Base-by-base conservation (phyloP, 2,329 filamentous ascomycete species). In the Aureobasidium sp. region DNA sequence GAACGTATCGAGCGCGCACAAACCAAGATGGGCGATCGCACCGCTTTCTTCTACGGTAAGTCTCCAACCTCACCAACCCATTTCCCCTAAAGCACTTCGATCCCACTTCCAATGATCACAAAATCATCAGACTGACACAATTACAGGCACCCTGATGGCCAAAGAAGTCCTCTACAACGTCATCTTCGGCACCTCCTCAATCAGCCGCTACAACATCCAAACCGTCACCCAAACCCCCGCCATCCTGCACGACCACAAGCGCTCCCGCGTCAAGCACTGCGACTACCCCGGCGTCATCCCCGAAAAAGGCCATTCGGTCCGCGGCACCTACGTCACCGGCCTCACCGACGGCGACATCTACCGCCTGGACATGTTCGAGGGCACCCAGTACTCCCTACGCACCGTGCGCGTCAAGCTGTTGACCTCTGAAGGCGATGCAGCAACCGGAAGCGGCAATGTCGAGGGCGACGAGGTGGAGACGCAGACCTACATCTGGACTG, bases 131-230 rank as follows among this genome's bases (percentile, higher is more conserved):
- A 48, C 45, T 48, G 29, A 48, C 22, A 31, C 9, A 34, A 11
- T 8, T n/a, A 15, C 17, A 48, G 45, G 81, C 66, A 86, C 84
- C 29, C 75, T 87, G 71, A 97, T 97, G 91, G 89, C 87, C n/a
- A 85, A 88, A 0, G 84, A 88, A 70, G 87, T 97, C 69, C 90
- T 97, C 68, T 88, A 89, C 76, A 88, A 88, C 37, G 91, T 96
- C 47, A 90, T 90, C 74, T 90, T 92, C 75, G 84, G 86, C 67
- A 75, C 76, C 9, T 73, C 77, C 17, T 80, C 65, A 70, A 83
- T 70, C 39, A 82, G 73, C 70, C 79, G 73, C 73, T 72, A 73
- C 14, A 62, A 65, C 49, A 63, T 65, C 44, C 68, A 72, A 64
- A 74, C 83, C 51, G 77, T 93, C 39, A 84, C 84, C 65, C 83